Conservation (phyloP, 2,329 filamentous ascomycete species). For the Phaeosphaeriaceae sp. region DNA sequence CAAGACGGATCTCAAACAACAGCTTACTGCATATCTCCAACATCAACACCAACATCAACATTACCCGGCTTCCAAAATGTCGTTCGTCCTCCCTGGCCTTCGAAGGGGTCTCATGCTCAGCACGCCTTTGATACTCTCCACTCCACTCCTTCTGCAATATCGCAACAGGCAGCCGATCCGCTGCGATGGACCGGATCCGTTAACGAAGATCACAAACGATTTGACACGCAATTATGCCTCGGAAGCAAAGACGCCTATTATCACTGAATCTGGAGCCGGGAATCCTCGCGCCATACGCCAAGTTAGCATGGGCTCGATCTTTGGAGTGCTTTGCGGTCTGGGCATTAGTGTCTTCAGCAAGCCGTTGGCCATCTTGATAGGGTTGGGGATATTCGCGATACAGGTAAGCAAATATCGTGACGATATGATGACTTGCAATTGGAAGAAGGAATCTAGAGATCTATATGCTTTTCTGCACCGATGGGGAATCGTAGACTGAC, state of each 20-base stretch:
- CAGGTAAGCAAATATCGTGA: conserved; percentile 64
- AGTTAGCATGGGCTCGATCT: conserved; percentile 55
- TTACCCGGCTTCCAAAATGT: conserved; percentile 33
- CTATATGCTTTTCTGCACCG: not conserved
- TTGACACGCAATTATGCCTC: conserved; percentile 43
- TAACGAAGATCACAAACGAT: conserved; percentile 49
- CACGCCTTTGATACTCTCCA: conserved; percentile 44
- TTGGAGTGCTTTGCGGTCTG: conserved; percentile 60
- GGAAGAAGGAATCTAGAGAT: not conserved
- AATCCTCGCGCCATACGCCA: conserved; percentile 54
- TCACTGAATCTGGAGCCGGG: conserved; percentile 46
- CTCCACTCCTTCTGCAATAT: conserved; percentile 39
- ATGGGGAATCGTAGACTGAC: conserved; percentile 7
- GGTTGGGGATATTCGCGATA: conserved; percentile 67
- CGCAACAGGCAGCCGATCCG: conserved; percentile 38
- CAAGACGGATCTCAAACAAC: conserved; percentile 17
- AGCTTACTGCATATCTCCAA: conserved; percentile 26
- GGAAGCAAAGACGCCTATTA: conserved; percentile 50
- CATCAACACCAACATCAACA: conserved; percentile 15
- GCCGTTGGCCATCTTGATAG: conserved; percentile 71
- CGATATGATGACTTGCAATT: not conserved
- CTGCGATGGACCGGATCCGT: conserved; percentile 44
- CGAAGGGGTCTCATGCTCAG: conserved; percentile 46
- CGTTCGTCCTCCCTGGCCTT: conserved; percentile 49
- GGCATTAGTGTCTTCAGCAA: conserved; percentile 74